Base-by-base conservation (phyloP, 305 asterid genomes). In the Euphrasia arctica region DNA sequence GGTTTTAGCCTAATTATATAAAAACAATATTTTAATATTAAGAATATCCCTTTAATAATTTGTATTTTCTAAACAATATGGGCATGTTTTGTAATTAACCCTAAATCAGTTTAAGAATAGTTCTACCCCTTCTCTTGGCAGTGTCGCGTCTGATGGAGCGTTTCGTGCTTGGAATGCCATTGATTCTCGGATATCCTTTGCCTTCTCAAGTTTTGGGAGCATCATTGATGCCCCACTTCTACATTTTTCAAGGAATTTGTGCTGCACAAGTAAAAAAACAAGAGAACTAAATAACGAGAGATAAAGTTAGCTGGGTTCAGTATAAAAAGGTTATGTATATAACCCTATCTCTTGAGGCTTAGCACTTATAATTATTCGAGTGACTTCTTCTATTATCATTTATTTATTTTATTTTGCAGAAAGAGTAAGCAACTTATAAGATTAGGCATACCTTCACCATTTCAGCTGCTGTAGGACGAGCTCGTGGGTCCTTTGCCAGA, bases 381-480 rank as follows among this genome's bases (percentile, higher is more conserved):
- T 31, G n/a, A 10, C 36, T 61, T 61, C 32, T 61, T 66, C 15
- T 18, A 18, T 18, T 58, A 7, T 39, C 2, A 39, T 39, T 39
- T 39, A 7, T 39, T 39, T 39, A 8, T 39, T 54, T 48, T 39
- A 43, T 31, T 68, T 60, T 64, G 58, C 51, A 42, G 15, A 45
- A 69, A 61, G 58, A 69, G 28, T 45, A 66, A 62, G 70, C 56
- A 63, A 51, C 65, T 55, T 36, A 31, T 34, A 55, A 13, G 50
- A 56, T 60, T 39, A 51, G 31, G 55, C 68, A 70, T 83, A 93
- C 99, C 96, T 89, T 88, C 69, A 91, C 84, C 95, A 94, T 82
- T 82, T 94, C 99, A 64, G 96, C 78, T 66, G 99, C 96, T 51
- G 93, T 86, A 67, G 99, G 98, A 61, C 98, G 93, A 74, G 90